phyloP scores from a whole-genome alignment of 73 alveolate species.

The Paramecium bursaria region DNA sequence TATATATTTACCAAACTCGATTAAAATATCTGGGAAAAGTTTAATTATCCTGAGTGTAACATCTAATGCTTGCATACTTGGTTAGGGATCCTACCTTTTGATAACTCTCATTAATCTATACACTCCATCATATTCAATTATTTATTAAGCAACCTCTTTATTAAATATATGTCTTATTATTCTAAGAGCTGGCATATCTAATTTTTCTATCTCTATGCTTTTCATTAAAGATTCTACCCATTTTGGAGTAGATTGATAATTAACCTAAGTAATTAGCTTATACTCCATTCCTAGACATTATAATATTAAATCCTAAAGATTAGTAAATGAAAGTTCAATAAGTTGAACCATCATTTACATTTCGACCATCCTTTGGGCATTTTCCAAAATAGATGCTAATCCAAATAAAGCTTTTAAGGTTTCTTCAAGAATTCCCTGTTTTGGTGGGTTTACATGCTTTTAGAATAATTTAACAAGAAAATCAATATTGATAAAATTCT shows the following conservation, averaged over 20 bases:
- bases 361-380: constrained; percentile 25
- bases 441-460: not conserved
- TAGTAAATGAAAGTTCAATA: not conserved
- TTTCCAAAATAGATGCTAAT: not conserved
- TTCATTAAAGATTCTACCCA: not conserved
- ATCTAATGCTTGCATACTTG: too few species aligned
- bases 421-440: not conserved
- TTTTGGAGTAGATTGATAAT: too few species aligned
- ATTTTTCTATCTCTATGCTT: not conserved
- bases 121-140: too few species aligned
- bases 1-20: too few species aligned
- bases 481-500: constrained; percentile 11
- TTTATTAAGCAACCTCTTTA: too few species aligned
- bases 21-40: too few species aligned
- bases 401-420: constrained; percentile 1
- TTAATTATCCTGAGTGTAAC: too few species aligned
- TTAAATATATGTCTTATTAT: too few species aligned
- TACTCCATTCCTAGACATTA: too few species aligned
- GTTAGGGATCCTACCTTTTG: too few species aligned
- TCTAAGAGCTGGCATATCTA: not conserved
- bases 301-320: not conserved
- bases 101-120: too few species aligned
- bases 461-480: not conserved
- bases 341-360: not conserved
- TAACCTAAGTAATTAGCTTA: too few species aligned